Percentiles rank a stretch among this genome's conserved stretches.
Evolutionary conservation across 768 basidiomycete genomes (phyloP).

Genomic region (Mycena crocata): DNA sequence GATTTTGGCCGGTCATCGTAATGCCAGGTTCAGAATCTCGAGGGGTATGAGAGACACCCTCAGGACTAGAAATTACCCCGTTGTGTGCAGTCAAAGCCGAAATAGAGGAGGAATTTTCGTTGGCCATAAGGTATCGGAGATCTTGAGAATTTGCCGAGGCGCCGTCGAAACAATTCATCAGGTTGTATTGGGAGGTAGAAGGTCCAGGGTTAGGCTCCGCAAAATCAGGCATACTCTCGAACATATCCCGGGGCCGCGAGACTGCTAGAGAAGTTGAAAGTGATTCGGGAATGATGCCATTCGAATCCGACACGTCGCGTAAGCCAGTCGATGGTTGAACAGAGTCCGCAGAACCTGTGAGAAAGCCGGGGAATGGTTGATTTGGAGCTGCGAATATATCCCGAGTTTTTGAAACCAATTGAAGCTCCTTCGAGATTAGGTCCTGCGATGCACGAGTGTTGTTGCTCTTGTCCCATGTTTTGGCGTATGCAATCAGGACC

Average conservation of each 20-base stretch:
- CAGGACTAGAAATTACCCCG: neutral
- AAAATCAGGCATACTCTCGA: neutral
- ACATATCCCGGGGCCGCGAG: neutral
- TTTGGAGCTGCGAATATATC: neutral
- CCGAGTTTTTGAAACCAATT: neutral
- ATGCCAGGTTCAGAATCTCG: too few relatives aligned
- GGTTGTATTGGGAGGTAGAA: too few relatives aligned
- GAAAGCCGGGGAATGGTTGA: neutral
- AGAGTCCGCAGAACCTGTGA: conserved; percentile 2
- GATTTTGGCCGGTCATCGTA: too few relatives aligned
- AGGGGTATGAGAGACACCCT: too few relatives aligned
- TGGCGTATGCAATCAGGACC: neutral
- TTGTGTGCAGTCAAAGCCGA: neutral
- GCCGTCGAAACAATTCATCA: too few relatives aligned
- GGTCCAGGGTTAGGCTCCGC: neutral
- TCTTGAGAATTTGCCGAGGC: too few relatives aligned
- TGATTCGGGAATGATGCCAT: neutral
- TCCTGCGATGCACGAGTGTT: conserved; percentile 3
- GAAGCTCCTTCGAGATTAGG: neutral
- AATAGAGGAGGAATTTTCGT: too few relatives aligned
- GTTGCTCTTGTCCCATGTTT: neutral
- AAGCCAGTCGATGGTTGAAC: neutral
- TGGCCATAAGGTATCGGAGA: too few relatives aligned
- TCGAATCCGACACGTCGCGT: neutral
- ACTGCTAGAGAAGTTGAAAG: neutral